These are phyloP conservation scores for Yarrowia sp. DNA, from an alignment of 805 yeast species.

Conservation along the genomic window DNA sequence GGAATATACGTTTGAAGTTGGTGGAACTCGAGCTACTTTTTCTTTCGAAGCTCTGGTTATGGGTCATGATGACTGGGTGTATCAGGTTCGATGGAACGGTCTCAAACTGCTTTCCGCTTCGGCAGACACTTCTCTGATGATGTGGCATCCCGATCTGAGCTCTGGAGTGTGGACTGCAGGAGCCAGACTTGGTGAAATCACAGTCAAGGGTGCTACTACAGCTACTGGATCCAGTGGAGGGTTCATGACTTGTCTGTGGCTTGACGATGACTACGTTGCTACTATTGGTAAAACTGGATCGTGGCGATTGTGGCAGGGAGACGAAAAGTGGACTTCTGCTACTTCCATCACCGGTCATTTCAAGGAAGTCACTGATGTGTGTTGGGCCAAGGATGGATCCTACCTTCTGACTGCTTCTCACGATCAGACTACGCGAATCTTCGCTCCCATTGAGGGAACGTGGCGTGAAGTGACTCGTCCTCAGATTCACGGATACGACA, in stretches of 20 bases:
- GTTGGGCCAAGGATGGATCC: conserved; percentile 70
- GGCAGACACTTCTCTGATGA: conserved; percentile 90
- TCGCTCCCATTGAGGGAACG: conserved; percentile 56
- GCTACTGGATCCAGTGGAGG: conserved; percentile 95
- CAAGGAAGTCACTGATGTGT: conserved; percentile 74
- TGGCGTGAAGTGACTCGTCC: conserved; percentile 98
- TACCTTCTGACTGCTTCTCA: conserved; percentile 78
- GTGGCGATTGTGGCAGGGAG: conserved; percentile 74
- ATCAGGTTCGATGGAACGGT: conserved; percentile 76
- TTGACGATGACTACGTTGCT: conserved; percentile 57
- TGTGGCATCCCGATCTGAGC: conserved; percentile 87
- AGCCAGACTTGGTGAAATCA: conserved; percentile 84
- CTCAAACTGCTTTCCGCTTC: conserved; percentile 78
- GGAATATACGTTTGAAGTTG: conserved; percentile 62
- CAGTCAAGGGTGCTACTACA: conserved; percentile 95
- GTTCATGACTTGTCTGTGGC: conserved; percentile 77
- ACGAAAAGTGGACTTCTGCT: conserved; percentile 49
- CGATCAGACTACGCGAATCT: conserved; percentile 92
- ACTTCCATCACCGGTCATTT: conserved; percentile 79
- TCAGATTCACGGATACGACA: conserved; percentile 97
- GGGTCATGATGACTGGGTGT: conserved; percentile 99
- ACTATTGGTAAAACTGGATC: conserved; percentile 94
- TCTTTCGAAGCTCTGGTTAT: conserved; percentile 90
- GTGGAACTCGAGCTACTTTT: conserved; percentile 51
- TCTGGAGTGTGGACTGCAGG: conserved; percentile 92